A percentile compares a stretch with the other conserved stretches of the same genome.
phyloP scores from a whole-genome alignment of 139 green algal genomes.

The Zygnema circumcarinatum region DNA sequence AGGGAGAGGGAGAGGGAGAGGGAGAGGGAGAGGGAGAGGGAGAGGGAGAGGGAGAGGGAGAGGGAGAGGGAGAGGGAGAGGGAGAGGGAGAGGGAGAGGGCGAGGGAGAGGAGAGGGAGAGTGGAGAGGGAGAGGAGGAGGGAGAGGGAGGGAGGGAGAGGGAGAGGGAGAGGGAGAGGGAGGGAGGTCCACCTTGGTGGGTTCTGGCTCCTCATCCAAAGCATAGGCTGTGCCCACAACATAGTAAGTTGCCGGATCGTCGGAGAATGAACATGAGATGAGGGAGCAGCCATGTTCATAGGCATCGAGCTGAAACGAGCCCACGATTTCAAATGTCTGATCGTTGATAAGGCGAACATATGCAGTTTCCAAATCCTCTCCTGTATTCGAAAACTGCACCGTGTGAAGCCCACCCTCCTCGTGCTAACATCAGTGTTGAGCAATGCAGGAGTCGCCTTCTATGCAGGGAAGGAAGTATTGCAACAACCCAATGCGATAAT shows the following conservation, averaged over 20 bases:
- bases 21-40: no score
- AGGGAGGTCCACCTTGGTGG: no score
- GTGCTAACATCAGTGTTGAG: no score
- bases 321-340: slow-evolving; percentile 80
- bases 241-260: slow-evolving; percentile 73
- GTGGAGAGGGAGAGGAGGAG: no score
- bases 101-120: no score
- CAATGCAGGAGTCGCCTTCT: no score
- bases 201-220: slow-evolving; percentile 80
- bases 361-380: slow-evolving; percentile 46
- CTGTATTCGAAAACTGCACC: neutral
- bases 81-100: no score
- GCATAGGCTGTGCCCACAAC: slow-evolving; percentile 82
- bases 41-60: no score
- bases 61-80: no score
- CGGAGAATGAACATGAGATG: slow-evolving; percentile 64
- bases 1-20: no score
- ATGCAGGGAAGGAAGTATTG: neutral
- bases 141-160: no score
- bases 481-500: neutral
- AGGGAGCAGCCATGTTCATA: slow-evolving; percentile 73
- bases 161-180: no score
- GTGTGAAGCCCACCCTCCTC: neutral
- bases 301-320: slow-evolving; percentile 67
- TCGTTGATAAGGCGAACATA: slow-evolving; percentile 69